Evolutionary conservation across 1,139 yeast species (phyloP).

Genomic region (Chernovozyma sophiae-reginae): DNA sequence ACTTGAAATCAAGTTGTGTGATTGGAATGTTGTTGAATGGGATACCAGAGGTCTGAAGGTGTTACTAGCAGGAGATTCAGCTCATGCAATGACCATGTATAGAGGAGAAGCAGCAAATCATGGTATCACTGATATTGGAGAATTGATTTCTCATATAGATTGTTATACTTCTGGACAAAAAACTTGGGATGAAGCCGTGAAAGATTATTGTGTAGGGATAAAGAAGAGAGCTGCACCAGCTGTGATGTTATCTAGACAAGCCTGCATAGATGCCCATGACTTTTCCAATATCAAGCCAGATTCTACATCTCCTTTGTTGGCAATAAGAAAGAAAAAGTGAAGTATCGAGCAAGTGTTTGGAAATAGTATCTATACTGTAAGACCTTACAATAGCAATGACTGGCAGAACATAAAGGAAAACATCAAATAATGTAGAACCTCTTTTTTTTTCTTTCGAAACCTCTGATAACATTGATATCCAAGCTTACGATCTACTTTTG

Average conservation of each 20-base stretch:
- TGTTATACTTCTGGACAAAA: conserved; percentile 3
- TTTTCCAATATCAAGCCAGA: conserved; percentile 12
- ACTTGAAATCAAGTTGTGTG: not conserved
- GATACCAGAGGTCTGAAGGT: conserved; percentile 7
- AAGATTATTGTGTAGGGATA: conserved; percentile 10
- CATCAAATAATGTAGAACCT: too few species aligned
- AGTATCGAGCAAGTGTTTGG: too few species aligned
- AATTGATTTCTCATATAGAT: conserved; percentile 12
- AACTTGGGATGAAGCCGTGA: conserved; percentile 12
- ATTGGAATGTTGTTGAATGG: conserved; percentile 1
- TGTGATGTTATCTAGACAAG: conserved; percentile 17
- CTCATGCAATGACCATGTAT: conserved; percentile 21
- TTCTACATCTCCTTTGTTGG: conserved; percentile 15
- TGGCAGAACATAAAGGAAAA: too few species aligned
- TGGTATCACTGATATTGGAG: conserved; percentile 17
- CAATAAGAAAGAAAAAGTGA: conserved; percentile 16
- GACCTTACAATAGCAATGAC: too few species aligned
- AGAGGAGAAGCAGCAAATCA: conserved; percentile 21
- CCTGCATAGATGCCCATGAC: conserved; percentile 20
- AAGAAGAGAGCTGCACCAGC: conserved; percentile 15
- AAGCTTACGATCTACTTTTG: too few species aligned
- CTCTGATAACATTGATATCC: too few species aligned
- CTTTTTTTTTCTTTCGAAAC: too few species aligned
- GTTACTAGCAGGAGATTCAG: conserved; percentile 11
- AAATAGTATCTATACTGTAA: too few species aligned